phyloP scores from a whole-genome alignment of 1,139 yeast species.

The Casaregolazyma suthepensis region DNA sequence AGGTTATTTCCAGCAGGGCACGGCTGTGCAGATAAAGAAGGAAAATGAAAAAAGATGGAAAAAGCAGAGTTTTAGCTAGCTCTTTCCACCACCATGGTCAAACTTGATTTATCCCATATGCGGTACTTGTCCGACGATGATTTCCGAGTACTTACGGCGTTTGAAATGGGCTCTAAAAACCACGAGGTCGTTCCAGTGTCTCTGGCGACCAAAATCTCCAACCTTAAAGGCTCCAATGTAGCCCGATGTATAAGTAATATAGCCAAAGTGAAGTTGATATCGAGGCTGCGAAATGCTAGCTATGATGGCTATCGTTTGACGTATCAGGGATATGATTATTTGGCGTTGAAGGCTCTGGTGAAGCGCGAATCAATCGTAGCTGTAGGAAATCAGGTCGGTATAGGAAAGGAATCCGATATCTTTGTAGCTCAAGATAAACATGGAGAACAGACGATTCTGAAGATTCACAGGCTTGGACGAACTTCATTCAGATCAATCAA shows the following conservation, averaged over 20 bases:
- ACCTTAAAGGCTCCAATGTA: constrained; percentile 71
- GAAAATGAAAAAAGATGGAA: not conserved
- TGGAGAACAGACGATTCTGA: constrained; percentile 66
- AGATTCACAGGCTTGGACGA: constrained; percentile 89
- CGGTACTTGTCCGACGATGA: constrained; percentile 87
- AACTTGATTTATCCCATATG: constrained; percentile 89
- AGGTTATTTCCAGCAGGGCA: not conserved
- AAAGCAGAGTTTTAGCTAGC: too few species aligned
- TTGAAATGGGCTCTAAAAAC: constrained; percentile 80
- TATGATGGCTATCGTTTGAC: constrained; percentile 89
- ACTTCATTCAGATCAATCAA: constrained; percentile 89
- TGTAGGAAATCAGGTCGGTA: constrained; percentile 86
- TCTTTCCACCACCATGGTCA: constrained; percentile 43
- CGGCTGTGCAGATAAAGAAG: not conserved
- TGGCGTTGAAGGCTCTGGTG: constrained; percentile 75
- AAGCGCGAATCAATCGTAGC: constrained; percentile 69
- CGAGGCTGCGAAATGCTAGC: constrained; percentile 70
- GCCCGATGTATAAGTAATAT: constrained; percentile 74
- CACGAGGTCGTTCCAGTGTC: constrained; percentile 93
- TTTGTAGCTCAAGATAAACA: constrained; percentile 71
- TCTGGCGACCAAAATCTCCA: constrained; percentile 74
- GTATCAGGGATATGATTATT: constrained; percentile 83
- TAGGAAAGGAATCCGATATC: constrained; percentile 96
- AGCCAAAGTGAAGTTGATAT: constrained; percentile 75
- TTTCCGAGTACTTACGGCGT: constrained; percentile 78